Evolutionary conservation across 2,329 filamentous ascomycete species (phyloP).

Genomic region (Sporothrix curviconia): DNA sequence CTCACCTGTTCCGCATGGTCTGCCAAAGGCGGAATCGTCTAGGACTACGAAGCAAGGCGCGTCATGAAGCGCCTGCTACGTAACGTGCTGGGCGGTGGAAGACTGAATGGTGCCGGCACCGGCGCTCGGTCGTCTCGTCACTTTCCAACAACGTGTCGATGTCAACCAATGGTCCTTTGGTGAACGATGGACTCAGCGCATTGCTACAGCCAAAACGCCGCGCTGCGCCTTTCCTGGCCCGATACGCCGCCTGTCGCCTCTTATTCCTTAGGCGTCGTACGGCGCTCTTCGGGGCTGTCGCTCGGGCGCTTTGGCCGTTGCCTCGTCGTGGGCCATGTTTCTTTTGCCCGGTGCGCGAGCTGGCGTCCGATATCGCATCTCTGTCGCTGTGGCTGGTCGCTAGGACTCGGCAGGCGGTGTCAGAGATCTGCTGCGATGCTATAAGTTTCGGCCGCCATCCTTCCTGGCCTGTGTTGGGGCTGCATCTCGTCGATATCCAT

Average conservation of each 20-base stretch:
- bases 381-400: no score
- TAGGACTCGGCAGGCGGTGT: no score
- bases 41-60: slow-evolving; percentile 64
- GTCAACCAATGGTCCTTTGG: slow-evolving; percentile 90
- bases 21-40: slow-evolving; percentile 65
- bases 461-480: background rate
- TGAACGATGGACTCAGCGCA: slow-evolving; percentile 72
- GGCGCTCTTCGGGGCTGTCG: no score
- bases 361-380: no score
- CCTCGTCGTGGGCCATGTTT: no score
- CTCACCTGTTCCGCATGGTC: no score
- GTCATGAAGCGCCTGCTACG: slow-evolving; percentile 81
- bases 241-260: no score
- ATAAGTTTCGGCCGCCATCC: background rate
- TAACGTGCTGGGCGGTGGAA: no score
- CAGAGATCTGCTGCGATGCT: background rate
- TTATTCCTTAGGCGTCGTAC: no score
- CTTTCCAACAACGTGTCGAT: slow-evolving; percentile 98
- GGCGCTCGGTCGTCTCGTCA: slow-evolving; percentile 71
- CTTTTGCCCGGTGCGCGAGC: no score
- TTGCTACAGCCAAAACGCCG: slow-evolving; percentile 73
- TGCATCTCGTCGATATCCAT: slow-evolving; percentile 1
- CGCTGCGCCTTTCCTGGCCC: slow-evolving; percentile 66
- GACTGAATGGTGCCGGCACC: slow-evolving; percentile 84
- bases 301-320: no score